phyloP scores from a whole-genome alignment of 257 asterid genomes.

The Solanum stenotomum region DNA sequence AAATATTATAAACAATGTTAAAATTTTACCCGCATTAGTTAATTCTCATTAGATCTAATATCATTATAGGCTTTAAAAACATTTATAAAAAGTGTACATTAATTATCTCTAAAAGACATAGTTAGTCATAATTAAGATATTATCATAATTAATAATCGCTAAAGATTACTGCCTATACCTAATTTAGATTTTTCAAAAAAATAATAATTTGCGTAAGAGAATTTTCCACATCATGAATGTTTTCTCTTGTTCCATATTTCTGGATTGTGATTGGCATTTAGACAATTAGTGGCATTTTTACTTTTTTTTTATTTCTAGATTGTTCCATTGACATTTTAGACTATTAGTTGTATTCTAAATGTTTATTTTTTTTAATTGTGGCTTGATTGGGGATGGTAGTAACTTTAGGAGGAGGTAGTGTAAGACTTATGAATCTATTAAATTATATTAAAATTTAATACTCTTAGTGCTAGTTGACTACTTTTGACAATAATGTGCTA shows the following conservation, averaged over 20 bases:
- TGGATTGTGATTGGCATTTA: neutral
- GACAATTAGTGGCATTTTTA: neutral
- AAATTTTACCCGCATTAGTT: too few relatives aligned
- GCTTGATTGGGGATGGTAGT: neutral
- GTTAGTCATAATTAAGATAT: too few relatives aligned
- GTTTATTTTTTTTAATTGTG: neutral
- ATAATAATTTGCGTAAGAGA: neutral
- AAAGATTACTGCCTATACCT: neutral
- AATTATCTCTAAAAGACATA: too few relatives aligned
- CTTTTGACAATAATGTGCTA: neutral
- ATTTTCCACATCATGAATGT: neutral
- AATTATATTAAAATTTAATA: neutral
- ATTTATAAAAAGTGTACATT: too few relatives aligned
- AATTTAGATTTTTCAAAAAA: neutral
- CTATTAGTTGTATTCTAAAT: neutral
- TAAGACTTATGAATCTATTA: neutral
- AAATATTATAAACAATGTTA: too few relatives aligned
- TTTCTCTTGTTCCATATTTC: neutral
- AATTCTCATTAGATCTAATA: too few relatives aligned
- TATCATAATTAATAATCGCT: too few relatives aligned
- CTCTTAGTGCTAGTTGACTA: neutral
- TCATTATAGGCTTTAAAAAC: too few relatives aligned
- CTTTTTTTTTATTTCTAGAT: neutral
- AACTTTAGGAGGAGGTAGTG: neutral
- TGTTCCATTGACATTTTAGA: neutral